Base-by-base conservation (phyloP, 495 filamentous ascomycete genomes). In the Tuber melanosporum region DNA sequence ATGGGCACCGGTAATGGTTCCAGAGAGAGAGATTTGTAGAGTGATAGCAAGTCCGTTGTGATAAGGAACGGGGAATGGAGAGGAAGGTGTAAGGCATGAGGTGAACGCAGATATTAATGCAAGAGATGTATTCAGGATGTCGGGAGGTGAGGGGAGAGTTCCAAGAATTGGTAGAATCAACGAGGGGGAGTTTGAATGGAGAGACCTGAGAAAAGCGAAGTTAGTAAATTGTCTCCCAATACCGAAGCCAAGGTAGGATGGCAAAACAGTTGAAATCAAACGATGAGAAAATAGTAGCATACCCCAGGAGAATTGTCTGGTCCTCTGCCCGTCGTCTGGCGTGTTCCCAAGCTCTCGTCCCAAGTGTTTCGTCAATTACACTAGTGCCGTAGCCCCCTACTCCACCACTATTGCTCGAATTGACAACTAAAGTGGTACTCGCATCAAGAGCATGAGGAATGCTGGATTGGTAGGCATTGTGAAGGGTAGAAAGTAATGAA, bases 281-380 rank as follows among this genome's bases (percentile, higher is more conserved):
- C 45, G 32, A 47, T 26, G 71, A 36, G n/a, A 49, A 77, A 52
- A 32, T 71, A 82, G 4, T 7, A 66, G 57, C 88, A 79, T 87
- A 97, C 94, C 92, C 91, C 78, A 99, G 85, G 73, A 97, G 87
- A 77, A 99, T 93, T 82, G 94, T 97, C 19, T 94, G 95, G 86
- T 99, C 95, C 83, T 99, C 95, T 57, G 95, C 95, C 86, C 95
- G 89, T 71, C 95, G 89, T 78, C 95, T 89, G 73, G 96, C 95
- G 88, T 99, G 95, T 85, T 99, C 95, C 95, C 95, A 99, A 43
- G 94, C 95, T 82, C 93, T 89, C 22, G 90, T 87, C 2, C 92
- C 93, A 74, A 99, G 82, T 39, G 92, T 91, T 74, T 88, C 86
- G 82, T 99, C 95, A 52, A 98, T 88, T 0, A 91, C 92, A 39